Conservation (phyloP, 1,284 basidiomycete species). For the Moesziomyces antarcticus region DNA sequence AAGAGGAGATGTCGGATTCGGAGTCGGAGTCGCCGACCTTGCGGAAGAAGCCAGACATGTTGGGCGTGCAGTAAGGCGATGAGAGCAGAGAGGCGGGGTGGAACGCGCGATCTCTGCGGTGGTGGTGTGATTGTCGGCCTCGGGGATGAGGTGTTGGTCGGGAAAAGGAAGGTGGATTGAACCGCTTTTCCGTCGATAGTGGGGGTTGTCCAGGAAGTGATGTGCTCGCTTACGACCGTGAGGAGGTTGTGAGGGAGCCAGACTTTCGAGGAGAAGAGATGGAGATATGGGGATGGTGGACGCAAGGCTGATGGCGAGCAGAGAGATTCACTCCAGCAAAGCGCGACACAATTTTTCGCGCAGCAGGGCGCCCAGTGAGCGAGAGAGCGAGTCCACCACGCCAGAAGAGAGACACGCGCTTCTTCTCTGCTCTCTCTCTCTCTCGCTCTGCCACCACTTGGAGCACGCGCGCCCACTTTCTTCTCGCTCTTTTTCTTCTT, state of each 20-base stretch:
- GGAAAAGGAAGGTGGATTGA: slow-evolving; percentile 42
- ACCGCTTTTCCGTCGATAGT: slow-evolving; percentile 43
- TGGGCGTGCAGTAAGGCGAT: slow-evolving; percentile 1
- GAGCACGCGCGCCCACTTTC: neutral
- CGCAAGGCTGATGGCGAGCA: slow-evolving; percentile 22
- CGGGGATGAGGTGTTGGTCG: slow-evolving; percentile 1
- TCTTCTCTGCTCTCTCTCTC: neutral
- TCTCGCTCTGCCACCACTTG: neutral
- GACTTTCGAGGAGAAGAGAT: slow-evolving; percentile 28
- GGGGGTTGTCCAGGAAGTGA: slow-evolving; percentile 33
- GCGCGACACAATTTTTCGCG: slow-evolving; percentile 36
- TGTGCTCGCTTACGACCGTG: slow-evolving; percentile 14
- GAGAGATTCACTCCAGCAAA: neutral
- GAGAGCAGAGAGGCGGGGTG: slow-evolving; percentile 28
- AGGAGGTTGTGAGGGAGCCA: slow-evolving; percentile 15
- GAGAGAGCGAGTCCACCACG: neutral
- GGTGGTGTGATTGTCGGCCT: neutral
- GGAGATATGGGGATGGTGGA: slow-evolving; percentile 18
- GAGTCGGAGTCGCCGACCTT: slow-evolving; percentile 65
- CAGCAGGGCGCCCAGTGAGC: slow-evolving; percentile 5
- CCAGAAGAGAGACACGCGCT: neutral
- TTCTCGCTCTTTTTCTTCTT: slow-evolving; percentile 1
- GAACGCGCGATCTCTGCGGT: slow-evolving; percentile 22
- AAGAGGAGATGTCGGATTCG: slow-evolving; percentile 64
- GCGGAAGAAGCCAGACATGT: slow-evolving; percentile 67